These are phyloP conservation scores for Bryum argenteum DNA, from an alignment of 225 moss, liverwort and hornwort species.

Conservation along the genomic window DNA sequence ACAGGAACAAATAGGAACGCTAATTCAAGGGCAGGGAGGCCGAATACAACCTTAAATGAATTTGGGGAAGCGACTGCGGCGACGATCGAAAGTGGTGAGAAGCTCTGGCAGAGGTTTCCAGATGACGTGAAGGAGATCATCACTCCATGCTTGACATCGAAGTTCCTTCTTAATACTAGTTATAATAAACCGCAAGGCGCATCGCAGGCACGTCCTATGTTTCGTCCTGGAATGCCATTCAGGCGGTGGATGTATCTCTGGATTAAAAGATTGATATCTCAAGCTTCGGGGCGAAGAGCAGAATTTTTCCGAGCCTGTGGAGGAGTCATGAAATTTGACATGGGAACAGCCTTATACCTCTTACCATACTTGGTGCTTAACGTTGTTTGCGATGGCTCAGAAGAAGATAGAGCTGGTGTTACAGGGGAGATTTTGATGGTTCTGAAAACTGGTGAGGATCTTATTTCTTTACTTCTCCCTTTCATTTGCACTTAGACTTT, in stretches of 20 bases:
- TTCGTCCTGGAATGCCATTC: constrained; percentile 77
- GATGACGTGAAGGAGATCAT: constrained; percentile 98
- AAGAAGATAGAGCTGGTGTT: constrained; percentile 74
- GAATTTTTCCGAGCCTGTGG: constrained; percentile 90
- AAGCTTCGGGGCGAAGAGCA: constrained; percentile 81
- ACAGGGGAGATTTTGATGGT: constrained; percentile 89
- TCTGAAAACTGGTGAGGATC: constrained; percentile 63
- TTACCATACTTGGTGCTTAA: constrained; percentile 91
- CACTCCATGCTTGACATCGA: constrained; percentile 95
- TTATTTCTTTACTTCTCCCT: constrained; percentile 2
- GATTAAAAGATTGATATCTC: constrained; percentile 85
- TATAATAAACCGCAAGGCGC: constrained; percentile 52
- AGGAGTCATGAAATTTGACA: constrained; percentile 89
- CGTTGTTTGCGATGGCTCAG: constrained; percentile 84
- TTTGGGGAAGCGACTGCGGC: constrained; percentile 40
- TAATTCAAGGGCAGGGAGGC: constrained; percentile 49
- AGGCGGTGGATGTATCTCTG: constrained; percentile 94
- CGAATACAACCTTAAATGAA: constrained; percentile 34
- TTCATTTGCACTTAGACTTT: constrained; percentile 5
- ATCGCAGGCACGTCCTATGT: constrained; percentile 68
- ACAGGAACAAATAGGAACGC: constrained; percentile 42
- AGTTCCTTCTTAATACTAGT: constrained; percentile 66
- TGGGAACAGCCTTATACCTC: constrained; percentile 95
- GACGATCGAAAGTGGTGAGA: constrained; percentile 72
- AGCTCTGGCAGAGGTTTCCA: constrained; percentile 91